A percentile compares a stretch with the other conserved stretches of the same genome.
These are phyloP conservation scores for Aspergillus amoenus DNA, from an alignment of 2,329 filamentous ascomycete genomes.

Conservation along the genomic window DNA sequence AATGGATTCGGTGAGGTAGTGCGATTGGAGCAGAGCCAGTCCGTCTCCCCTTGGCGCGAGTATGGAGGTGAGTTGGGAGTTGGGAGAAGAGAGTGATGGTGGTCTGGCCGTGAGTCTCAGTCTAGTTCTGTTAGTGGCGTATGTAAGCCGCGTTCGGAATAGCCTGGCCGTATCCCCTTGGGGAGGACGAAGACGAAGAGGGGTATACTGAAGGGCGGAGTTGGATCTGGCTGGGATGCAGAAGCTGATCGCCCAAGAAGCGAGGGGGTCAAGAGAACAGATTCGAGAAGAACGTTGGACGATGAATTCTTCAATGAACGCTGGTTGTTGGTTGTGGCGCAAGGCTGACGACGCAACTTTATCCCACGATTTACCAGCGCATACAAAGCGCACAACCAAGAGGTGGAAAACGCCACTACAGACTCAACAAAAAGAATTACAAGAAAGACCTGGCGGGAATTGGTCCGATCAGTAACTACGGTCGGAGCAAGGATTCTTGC, in stretches of 20 bases:
- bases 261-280: not conserved
- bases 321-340: slow-evolving; percentile 8
- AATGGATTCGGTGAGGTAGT: not conserved
- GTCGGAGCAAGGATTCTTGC: not conserved
- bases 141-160: slow-evolving; percentile 21
- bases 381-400: not conserved
- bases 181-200: not conserved
- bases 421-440: not conserved
- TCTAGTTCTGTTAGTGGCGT: slow-evolving; percentile 14
- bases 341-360: slow-evolving; percentile 8
- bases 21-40: slow-evolving; percentile 1
- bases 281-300: not conserved
- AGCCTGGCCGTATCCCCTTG: slow-evolving; percentile 2
- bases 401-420: not conserved
- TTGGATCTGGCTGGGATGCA: not conserved
- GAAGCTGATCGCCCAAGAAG: not conserved
- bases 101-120: not conserved
- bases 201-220: not conserved
- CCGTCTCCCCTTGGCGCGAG: not conserved
- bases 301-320: not conserved
- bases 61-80: not conserved
- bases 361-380: not conserved
- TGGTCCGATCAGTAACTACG: not conserved
- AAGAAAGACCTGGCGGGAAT: not conserved
- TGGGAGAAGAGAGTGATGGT: slow-evolving; percentile 3